A percentile compares a stretch with the other conserved stretches of the same genome.
phyloP scores from a whole-genome alignment of 225 moss, liverwort and hornwort genomes.

The Thuidium tamariscinum region DNA sequence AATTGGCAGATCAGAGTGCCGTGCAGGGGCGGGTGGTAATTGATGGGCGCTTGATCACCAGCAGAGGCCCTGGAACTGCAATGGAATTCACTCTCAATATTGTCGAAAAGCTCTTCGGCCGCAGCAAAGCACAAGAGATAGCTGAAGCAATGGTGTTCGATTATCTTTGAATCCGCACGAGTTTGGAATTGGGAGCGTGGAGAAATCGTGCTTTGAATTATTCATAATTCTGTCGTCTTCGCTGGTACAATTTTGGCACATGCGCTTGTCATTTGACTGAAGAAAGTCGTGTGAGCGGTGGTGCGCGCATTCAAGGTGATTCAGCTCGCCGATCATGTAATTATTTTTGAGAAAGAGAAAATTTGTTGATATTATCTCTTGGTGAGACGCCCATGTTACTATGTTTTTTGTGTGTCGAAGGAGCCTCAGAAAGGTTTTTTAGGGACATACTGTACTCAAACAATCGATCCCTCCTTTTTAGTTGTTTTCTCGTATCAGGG shows the following conservation, averaged over 20 bases:
- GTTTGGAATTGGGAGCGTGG: not conserved
- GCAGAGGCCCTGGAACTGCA: conserved; percentile 87
- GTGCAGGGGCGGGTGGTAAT: conserved; percentile 72
- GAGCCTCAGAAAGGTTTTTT: not conserved
- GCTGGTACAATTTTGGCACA: conserved; percentile 1
- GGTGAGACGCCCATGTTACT: not conserved
- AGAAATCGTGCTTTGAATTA: not conserved
- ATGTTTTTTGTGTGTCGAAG: not conserved
- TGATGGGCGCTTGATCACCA: conserved; percentile 70
- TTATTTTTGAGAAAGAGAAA: not conserved
- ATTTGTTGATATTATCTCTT: not conserved
- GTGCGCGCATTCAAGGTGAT: not conserved
- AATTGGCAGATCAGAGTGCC: conserved; percentile 69
- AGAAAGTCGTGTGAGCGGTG: not conserved
- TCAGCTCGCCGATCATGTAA: not conserved
- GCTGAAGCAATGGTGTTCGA: conserved; percentile 76
- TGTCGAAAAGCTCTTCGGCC: conserved; percentile 64
- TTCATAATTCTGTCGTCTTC: not conserved
- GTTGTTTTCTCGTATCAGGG: not conserved
- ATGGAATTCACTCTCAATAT: conserved; percentile 84
- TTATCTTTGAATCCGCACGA: conserved; percentile 13
- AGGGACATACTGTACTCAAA: not conserved
- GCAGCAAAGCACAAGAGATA: conserved; percentile 35
- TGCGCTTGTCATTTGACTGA: not conserved
- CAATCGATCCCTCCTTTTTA: not conserved